Conservation (phyloP, 768 basidiomycete species). For the Mycena latifolia region DNA sequence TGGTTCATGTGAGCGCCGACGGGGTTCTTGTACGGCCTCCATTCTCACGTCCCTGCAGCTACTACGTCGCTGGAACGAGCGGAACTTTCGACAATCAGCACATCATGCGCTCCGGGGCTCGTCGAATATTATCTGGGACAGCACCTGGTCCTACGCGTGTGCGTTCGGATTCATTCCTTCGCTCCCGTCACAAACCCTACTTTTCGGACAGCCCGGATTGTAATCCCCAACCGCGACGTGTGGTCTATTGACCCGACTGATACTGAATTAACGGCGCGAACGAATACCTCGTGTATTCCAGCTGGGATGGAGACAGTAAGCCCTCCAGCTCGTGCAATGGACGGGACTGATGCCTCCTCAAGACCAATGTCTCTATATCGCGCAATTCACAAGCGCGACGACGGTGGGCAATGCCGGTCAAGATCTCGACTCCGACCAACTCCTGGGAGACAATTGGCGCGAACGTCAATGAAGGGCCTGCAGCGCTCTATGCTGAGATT, state of each 20-base stretch:
- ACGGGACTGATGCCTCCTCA: not conserved
- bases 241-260: constrained; percentile 51
- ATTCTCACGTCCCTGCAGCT: constrained; percentile 35
- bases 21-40: not conserved
- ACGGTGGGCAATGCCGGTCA: constrained; percentile 46
- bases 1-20: constrained; percentile 45
- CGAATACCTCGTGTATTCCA: constrained; percentile 48
- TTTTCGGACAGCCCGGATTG: constrained; percentile 37
- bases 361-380: constrained; percentile 48
- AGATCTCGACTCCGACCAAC: constrained; percentile 48
- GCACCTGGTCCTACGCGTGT: constrained; percentile 48
- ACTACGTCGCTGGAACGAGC: constrained; percentile 47
- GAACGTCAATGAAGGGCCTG: constrained; percentile 51
- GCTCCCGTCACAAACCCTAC: not conserved
- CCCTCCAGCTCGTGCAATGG: constrained; percentile 4
- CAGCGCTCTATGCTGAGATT: constrained; percentile 45
- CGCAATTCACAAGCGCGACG: constrained; percentile 44
- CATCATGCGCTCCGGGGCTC: constrained; percentile 48
- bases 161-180: not conserved
- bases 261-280: constrained; percentile 40
- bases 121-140: constrained; percentile 48
- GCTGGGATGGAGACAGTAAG: constrained; percentile 47
- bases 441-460: constrained; percentile 48
- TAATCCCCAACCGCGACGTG: constrained; percentile 48
- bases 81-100: constrained; percentile 49